Evolutionary conservation across 2,329 filamentous ascomycete genomes (phyloP), one percentile per base, ranked within the genome.

Genomic region (Sporothrix inflata): DNA sequence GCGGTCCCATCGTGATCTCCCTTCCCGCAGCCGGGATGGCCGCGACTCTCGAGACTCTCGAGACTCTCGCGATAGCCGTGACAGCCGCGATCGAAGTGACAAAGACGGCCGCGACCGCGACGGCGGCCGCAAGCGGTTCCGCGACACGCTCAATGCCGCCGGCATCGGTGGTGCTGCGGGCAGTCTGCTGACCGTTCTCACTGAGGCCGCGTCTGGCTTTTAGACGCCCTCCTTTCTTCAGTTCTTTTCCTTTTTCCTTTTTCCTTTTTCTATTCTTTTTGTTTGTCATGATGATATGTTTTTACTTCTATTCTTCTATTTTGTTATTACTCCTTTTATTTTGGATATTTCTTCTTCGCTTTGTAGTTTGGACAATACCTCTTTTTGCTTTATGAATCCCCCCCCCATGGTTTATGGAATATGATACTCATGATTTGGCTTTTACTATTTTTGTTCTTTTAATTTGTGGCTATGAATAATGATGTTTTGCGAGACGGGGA

Each of bases 151-250:
- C 4, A 84, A 85, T 1, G 87, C 86, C 0, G 88, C 87, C 5
- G 86, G 88, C 0, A 86, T 91, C 40, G 88, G 88, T 4, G 87
- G 88, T 11, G 88, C 88, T 0, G 88, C 89, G 0, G 87, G 85
- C 2, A 89, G 87, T 70, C 78, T 90, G 73, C 76, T 90, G 61
- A 85, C 85, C 70, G 87, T 90, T 1, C 79, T 90, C 42, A 84
- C 86, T 4, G 87, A 90, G 77, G 88, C 88, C 34, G 87, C 87
- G 7, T 75, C 77, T 6, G 78, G 73, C 49, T 74, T 77, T 60
- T 82, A 63, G 72, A 30, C 6, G 16, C 9, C n/a, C 5, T 55
- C 9, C 1, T 45, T 57, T 42, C 30, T 49, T 40, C 30, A 40
- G 63, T 42, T 24, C 47, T 14, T 21, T 55, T 27, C 1, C 24